Conservation (phyloP, 306 rosid species). For the Begonia loranthoides region DNA sequence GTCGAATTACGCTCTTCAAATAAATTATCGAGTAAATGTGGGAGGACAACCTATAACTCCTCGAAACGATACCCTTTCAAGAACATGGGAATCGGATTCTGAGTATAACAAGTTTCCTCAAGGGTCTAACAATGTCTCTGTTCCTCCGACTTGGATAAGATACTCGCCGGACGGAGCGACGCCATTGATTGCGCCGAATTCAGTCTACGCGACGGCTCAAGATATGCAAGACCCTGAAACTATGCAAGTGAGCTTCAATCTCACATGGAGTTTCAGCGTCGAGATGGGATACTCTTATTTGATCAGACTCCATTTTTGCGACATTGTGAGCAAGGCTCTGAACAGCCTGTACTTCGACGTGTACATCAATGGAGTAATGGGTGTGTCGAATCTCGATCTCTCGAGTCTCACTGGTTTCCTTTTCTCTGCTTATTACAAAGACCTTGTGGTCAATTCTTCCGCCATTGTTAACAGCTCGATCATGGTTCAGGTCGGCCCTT, state of each 20-base stretch:
- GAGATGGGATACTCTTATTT: conserved; percentile 48
- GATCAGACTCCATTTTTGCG: conserved; percentile 78
- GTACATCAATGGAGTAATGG: conserved; percentile 42
- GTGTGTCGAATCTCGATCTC: conserved; percentile 37
- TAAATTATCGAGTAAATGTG: conserved; percentile 45
- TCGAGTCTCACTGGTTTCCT: conserved; percentile 43
- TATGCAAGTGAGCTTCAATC: conserved; percentile 34
- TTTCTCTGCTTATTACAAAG: conserved; percentile 43
- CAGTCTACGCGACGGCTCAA: conserved; percentile 40
- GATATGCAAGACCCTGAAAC: conserved; percentile 31
- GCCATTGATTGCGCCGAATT: conserved; percentile 47
- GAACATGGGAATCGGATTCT: conserved; percentile 60
- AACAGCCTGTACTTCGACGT: conserved; percentile 42
- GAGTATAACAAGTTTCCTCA: conserved; percentile 35
- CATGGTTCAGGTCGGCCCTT: conserved; percentile 45
- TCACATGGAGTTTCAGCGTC: conserved; percentile 55
- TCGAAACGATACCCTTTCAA: conserved; percentile 34
- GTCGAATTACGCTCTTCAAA: conserved; percentile 29
- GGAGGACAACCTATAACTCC: conserved; percentile 50
- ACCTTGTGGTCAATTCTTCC: conserved; percentile 33
- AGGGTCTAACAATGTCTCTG: conserved; percentile 30
- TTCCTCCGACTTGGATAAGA: conserved; percentile 21
- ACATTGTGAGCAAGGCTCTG: conserved; percentile 48
- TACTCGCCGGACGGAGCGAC: conserved; percentile 23
- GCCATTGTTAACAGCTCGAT: conserved; percentile 32